A percentile compares a stretch with the other conserved stretches of the same genome.
Conservation (phyloP, 2,329 filamentous ascomycete genomes). For the Microcyclospora pomicola region DNA sequence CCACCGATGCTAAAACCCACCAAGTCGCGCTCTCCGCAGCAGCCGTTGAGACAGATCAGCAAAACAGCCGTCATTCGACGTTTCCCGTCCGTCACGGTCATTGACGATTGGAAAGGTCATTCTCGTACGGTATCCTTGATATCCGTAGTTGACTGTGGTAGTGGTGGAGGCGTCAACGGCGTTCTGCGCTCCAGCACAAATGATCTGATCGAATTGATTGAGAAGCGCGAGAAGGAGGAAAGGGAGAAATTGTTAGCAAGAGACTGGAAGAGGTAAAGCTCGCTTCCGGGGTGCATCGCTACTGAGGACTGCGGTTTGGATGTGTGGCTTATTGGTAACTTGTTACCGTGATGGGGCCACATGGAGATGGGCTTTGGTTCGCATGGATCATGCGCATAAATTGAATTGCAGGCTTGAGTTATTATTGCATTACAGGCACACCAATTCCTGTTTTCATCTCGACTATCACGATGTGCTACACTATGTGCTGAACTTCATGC, state of each 20-base stretch:
- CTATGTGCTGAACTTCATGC: constrained; percentile 46
- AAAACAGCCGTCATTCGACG: constrained; percentile 8
- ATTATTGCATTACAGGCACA: no score
- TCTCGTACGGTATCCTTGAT: constrained; percentile 16
- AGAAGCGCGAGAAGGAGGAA: constrained; percentile 24
- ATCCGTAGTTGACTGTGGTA: constrained; percentile 7
- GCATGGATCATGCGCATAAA: no score
- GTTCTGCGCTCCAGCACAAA: constrained; percentile 24
- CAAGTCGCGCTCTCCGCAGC: constrained; percentile 8
- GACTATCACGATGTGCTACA: not conserved
- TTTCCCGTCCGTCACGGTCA: constrained; percentile 20
- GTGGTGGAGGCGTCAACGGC: constrained; percentile 1
- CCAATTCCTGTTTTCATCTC: no score
- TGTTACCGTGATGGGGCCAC: no score
- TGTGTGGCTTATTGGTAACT: no score
- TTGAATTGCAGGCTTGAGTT: no score
- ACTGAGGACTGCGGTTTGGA: not conserved
- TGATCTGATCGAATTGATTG: constrained; percentile 26
- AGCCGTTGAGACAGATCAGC: not conserved
- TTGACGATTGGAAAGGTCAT: constrained; percentile 21
- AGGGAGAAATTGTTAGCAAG: constrained; percentile 17
- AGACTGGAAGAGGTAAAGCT: no score
- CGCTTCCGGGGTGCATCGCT: not conserved
- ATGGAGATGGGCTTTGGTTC: no score
- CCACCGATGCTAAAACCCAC: constrained; percentile 8